Conservation (phyloP, 176 grass and related monocot genomes). For the Bothriochloa decipiens region DNA sequence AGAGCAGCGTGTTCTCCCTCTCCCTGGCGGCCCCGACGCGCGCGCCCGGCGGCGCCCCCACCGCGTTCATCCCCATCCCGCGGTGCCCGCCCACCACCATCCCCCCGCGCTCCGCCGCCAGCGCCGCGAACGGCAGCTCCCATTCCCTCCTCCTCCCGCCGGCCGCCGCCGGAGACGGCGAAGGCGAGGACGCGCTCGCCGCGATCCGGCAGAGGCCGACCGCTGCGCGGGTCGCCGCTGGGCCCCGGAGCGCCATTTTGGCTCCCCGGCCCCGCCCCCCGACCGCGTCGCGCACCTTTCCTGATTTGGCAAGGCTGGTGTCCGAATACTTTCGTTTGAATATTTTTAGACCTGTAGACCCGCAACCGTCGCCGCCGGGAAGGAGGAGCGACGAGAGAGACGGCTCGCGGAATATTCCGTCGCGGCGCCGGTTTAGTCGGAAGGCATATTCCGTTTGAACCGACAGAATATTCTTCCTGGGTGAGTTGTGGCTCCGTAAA, state of each 20-base stretch:
- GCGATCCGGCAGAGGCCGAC: slow-evolving; percentile 23
- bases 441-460: background rate
- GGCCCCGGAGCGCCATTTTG: slow-evolving; percentile 31
- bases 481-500: too few relatives aligned
- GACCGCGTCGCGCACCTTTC: background rate
- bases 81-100: slow-evolving; percentile 64
- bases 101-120: slow-evolving; percentile 17
- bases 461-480: background rate
- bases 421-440: slow-evolving; percentile 1
- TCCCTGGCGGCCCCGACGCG: slow-evolving; percentile 37
- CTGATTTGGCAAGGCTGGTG: slow-evolving; percentile 16
- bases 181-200: slow-evolving; percentile 14
- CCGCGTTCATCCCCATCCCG: slow-evolving; percentile 69
- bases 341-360: slow-evolving; percentile 42
- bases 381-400: background rate
- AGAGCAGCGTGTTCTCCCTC: slow-evolving; percentile 75
- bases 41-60: slow-evolving; percentile 44
- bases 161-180: background rate
- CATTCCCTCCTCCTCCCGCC: background rate
- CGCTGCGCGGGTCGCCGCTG: slow-evolving; percentile 34
- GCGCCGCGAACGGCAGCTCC: slow-evolving; percentile 29
- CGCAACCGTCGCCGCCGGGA: slow-evolving; percentile 24
- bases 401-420: slow-evolving; percentile 10
- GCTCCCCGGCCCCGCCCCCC: background rate
- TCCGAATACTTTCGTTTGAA: slow-evolving; percentile 26